Evolutionary conservation across 2,329 filamentous ascomycete genomes (phyloP).

Genomic region (Paecilomyces sp.): DNA sequence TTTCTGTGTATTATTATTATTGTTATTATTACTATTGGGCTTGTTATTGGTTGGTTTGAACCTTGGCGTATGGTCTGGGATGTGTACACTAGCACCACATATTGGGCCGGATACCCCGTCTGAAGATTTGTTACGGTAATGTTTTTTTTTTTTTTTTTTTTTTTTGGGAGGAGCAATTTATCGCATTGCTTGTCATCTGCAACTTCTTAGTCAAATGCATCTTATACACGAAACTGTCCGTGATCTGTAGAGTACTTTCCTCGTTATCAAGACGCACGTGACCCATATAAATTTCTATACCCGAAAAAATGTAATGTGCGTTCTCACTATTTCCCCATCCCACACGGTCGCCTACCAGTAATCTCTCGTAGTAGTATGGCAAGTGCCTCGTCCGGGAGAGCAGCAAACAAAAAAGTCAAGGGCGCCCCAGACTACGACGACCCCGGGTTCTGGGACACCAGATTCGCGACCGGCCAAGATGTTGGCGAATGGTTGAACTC

Average conservation of each 20-base stretch:
- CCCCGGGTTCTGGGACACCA: slow-evolving; percentile 24
- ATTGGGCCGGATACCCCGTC: neutral
- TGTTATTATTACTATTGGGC: neutral
- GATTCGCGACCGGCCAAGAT: slow-evolving; percentile 28
- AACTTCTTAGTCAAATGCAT: neutral
- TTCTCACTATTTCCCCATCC: no score
- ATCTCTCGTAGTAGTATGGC: neutral
- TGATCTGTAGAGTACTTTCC: neutral
- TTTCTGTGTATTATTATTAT: neutral
- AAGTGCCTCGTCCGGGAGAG: neutral
- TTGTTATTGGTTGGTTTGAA: neutral
- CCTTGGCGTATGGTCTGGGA: neutral
- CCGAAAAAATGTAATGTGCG: neutral
- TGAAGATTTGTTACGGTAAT: neutral
- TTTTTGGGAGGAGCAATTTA: neutral
- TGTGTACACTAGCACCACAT: neutral
- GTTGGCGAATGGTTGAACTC: slow-evolving; percentile 32
- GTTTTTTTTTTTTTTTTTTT: neutral
- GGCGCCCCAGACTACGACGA: slow-evolving; percentile 28
- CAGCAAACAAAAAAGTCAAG: slow-evolving; percentile 11
- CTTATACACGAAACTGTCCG: neutral
- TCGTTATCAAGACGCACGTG: neutral
- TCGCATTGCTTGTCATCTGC: neutral
- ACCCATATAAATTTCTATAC: neutral
- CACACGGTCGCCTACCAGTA: no score